Evolutionary conservation across 129 eudicot species (phyloP), one percentile per base, ranked within the genome.

Genomic region (Rutidosis leptorrhynchoides): DNA sequence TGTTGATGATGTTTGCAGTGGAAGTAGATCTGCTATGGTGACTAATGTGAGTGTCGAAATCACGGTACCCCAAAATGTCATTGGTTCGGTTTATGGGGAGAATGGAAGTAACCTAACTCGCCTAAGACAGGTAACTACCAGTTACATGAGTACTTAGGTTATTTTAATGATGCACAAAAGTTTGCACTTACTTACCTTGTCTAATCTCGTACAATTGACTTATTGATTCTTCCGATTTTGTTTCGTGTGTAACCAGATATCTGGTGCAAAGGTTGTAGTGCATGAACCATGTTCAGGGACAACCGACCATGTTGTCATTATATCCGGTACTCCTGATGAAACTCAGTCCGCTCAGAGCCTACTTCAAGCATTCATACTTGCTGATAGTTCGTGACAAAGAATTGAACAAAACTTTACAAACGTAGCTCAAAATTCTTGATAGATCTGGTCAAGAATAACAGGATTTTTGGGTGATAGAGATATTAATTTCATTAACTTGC

Each of bases 281-380:
- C 83, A 68, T 11, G 84, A 86, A 65, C 79, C 87, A 46, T 80
- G 15, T 32, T 84, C 96, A 4, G 96, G 90, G 73, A 76, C 89
- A 21, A 67, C 62, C 3, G 83, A 83, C 25, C 83, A 80, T 71
- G 56, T 77, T 16, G 78, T 92, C 0, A 43, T 88, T 60, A 85
- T 92, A 68, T 88, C 98, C 16, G 98, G 98, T 12, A 84, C 83
- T n/a, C 90, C 90, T 29, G 86, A 83, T 54, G 79, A 85, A 67
- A 93, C 91, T 6, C 89, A 86, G 49, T 89, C 85, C 17, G 96
- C 98, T 51, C 98, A 93, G 67, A 88, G 92, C 79, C 95, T 88
- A 56, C 85, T 93, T 22, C 98, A 93, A 65, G 96, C 98, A 49
- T 93, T 93, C 77, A 85, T 88, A 70, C 83, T 85, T 19, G 33